Conservation (phyloP, 2,329 filamentous ascomycete genomes). For the Falciphora oryzae region DNA sequence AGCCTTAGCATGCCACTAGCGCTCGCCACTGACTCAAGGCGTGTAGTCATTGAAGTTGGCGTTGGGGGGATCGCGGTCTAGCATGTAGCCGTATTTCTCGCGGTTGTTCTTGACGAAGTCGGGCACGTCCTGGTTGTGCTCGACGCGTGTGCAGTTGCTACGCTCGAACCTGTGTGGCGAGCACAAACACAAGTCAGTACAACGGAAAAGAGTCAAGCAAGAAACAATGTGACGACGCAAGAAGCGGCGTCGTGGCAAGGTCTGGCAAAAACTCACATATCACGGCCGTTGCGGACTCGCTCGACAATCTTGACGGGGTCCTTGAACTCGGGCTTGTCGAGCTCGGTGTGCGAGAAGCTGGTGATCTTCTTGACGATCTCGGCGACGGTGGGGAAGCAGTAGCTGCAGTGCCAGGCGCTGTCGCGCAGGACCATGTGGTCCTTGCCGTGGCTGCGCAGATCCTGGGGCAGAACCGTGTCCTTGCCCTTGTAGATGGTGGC, state of each 20-base stretch:
- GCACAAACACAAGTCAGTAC: neutral
- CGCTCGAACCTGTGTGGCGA: slow-evolving; percentile 17
- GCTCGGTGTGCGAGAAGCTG: slow-evolving; percentile 34
- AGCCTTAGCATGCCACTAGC: neutral
- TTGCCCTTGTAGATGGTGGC: slow-evolving; percentile 34
- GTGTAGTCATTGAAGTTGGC: slow-evolving; percentile 30
- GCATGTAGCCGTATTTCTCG: slow-evolving; percentile 29
- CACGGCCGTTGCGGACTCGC: slow-evolving; percentile 34
- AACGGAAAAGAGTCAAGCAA: neutral
- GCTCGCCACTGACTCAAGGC: neutral
- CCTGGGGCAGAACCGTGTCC: slow-evolving; percentile 32
- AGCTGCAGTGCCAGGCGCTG: slow-evolving; percentile 41
- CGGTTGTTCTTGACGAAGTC: slow-evolving; percentile 29
- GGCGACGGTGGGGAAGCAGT: slow-evolving; percentile 35
- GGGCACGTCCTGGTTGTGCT: slow-evolving; percentile 36
- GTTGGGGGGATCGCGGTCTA: slow-evolving; percentile 32
- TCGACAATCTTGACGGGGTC: slow-evolving; percentile 32
- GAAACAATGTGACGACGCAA: neutral
- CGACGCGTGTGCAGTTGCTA: slow-evolving; percentile 21
- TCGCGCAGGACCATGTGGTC: slow-evolving; percentile 29
- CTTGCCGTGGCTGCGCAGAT: slow-evolving; percentile 28
- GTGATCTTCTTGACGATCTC: slow-evolving; percentile 36
- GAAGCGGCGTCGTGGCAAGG: neutral
- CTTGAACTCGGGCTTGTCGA: slow-evolving; percentile 33
- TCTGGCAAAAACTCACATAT: slow-evolving; percentile 30